These are phyloP conservation scores for Plenodomus biglobosus DNA, from an alignment of 2,329 filamentous ascomycete species.

Conservation along the genomic window DNA sequence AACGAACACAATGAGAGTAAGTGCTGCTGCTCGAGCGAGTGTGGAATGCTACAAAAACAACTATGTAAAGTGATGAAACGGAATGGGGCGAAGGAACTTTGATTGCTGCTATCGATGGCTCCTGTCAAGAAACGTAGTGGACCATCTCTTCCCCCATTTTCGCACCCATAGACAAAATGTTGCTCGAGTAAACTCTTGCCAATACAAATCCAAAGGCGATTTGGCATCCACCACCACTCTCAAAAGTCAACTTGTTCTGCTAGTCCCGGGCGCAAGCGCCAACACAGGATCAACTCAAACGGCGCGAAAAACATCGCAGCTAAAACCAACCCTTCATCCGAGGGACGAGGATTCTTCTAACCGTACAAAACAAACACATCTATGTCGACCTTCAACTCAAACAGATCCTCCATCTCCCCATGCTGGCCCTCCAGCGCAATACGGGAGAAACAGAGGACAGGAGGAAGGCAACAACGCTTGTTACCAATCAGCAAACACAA, in stretches of 20 bases:
- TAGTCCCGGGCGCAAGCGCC: slow-evolving; percentile 34
- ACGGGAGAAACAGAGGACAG: slow-evolving; percentile 17
- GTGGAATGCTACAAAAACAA: slow-evolving; percentile 6
- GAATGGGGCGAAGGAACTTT: slow-evolving; percentile 21
- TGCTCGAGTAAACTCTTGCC: slow-evolving; percentile 10
- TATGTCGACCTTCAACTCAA: slow-evolving; percentile 42
- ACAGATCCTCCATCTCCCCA: slow-evolving; percentile 5
- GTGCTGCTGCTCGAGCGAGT: slow-evolving; percentile 18
- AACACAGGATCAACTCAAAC: slow-evolving; percentile 37
- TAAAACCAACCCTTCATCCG: slow-evolving; percentile 46
- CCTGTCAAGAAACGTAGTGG: slow-evolving; percentile 2
- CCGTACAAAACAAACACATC: slow-evolving; percentile 40
- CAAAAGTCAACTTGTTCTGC: slow-evolving; percentile 14
- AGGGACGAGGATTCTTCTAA: slow-evolving; percentile 44
- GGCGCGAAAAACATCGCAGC: slow-evolving; percentile 31
- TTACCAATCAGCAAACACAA: slow-evolving; percentile 45
- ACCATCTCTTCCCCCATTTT: slow-evolving; percentile 23
- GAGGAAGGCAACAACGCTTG: slow-evolving; percentile 46
- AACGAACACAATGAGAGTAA: slow-evolving; percentile 14
- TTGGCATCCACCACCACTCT: slow-evolving; percentile 15
- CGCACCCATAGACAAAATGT: slow-evolving; percentile 12
- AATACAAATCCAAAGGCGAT: slow-evolving; percentile 10
- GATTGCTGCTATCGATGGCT: slow-evolving; percentile 30
- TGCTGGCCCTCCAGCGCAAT: slow-evolving; percentile 20
- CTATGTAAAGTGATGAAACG: slow-evolving; percentile 5